These are phyloP conservation scores for Beta corolliflora DNA, from an alignment of 179 eudicot species.

Conservation along the genomic window DNA sequence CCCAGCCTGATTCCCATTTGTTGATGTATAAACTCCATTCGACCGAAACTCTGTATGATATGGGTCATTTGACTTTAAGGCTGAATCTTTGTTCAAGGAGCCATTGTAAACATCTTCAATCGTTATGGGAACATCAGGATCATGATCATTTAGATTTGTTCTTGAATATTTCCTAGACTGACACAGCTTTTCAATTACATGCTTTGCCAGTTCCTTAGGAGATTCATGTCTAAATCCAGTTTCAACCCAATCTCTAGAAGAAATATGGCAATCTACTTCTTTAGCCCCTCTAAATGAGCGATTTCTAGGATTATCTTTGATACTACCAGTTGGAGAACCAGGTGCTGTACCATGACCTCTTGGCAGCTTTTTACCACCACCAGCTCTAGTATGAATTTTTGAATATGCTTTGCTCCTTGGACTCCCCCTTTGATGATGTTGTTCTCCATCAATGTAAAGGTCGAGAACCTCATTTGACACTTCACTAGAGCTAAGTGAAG, in stretches of 20 bases:
- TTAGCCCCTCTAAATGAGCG: slow-evolving; percentile 56
- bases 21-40: slow-evolving; percentile 21
- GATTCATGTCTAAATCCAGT: slow-evolving; percentile 55
- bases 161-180: slow-evolving; percentile 44
- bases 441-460: slow-evolving; percentile 90
- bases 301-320: slow-evolving; percentile 55
- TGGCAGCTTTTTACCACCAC: slow-evolving; percentile 56
- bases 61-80: slow-evolving; percentile 31
- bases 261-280: slow-evolving; percentile 40
- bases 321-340: slow-evolving; percentile 52
- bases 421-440: slow-evolving; percentile 45
- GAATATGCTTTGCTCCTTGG: slow-evolving; percentile 32
- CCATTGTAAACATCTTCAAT: slow-evolving; percentile 72
- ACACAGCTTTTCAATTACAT: slow-evolving; percentile 80
- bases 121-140: slow-evolving; percentile 65
- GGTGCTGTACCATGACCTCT: slow-evolving; percentile 54
- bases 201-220: slow-evolving; percentile 78
- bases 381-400: slow-evolving; percentile 37
- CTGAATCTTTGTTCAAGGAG: slow-evolving; percentile 35
- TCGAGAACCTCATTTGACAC: slow-evolving; percentile 73
- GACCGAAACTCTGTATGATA: slow-evolving; percentile 20
- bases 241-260: slow-evolving; percentile 57
- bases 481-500: slow-evolving; percentile 65
- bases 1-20: slow-evolving; percentile 26
- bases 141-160: slow-evolving; percentile 45